Evolutionary conservation across 2,329 filamentous ascomycete genomes (phyloP), one percentile per base, ranked within the genome.

Genomic region (Penicillium polonicum): DNA sequence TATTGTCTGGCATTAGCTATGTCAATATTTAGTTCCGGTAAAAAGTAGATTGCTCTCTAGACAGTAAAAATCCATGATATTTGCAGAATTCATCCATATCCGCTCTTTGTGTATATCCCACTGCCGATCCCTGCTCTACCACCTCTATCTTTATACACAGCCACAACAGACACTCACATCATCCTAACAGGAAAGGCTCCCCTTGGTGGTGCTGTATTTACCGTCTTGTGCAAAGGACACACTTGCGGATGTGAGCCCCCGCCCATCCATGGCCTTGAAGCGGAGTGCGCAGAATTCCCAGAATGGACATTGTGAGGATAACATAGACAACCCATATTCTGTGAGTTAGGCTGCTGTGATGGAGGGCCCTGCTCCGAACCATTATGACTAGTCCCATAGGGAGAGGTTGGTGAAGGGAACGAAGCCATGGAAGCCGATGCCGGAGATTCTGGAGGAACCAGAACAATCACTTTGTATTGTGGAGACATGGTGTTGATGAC

Each of bases 401-500:
- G 13, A 1, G 51, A 44, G 2, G 17, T 19, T 13, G 56, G 27
- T 6, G 58, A 19, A 5, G 42, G 17, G 17, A 54, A 29, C 4
- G 57, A 41, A 19, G 33, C 21, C 2, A 45, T 31, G 3, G 38
- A 29, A 6, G 38, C 29, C 2, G 51, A 43, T 3, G 41, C 52
- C 0, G 45, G 12, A 2, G 55, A 57, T 13, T 62, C 54, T 17
- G 62, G 50, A 3, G 62, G 54, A 9, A 65, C 58, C 8, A 67
- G 42, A 4, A 66, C 60, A 13, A 67, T 65, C 6, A 66, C 63
- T 13, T 60, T 63, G 3, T 60, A 61, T 29, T 63, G 57, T 1
- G 62, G 59, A 2, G 56, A 60, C 35, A 57, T 42, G 25, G 36
- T 59, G 25, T 57, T 61, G 10, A 67, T 49, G 6, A 55, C 51